phyloP scores from a whole-genome alignment of 139 green algal species.

The Chlamydomonas schloesseri region DNA sequence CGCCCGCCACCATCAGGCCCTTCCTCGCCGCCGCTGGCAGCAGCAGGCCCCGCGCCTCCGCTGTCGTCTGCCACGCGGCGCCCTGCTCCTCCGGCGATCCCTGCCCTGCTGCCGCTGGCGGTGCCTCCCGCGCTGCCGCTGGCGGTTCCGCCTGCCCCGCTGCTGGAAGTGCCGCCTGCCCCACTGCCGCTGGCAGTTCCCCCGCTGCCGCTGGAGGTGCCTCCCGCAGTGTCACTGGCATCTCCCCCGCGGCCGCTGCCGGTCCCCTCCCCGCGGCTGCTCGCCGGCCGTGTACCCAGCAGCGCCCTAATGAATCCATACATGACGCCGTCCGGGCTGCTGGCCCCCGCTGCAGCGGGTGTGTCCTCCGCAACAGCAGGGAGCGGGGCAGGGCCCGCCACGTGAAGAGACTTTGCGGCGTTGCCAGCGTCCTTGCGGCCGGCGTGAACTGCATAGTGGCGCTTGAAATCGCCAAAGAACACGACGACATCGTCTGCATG shows the following conservation, averaged over 20 bases:
- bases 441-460: slow-evolving; percentile 2
- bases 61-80: no score
- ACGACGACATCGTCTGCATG: slow-evolving; percentile 7
- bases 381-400: background rate
- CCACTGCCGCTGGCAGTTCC: background rate
- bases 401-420: background rate
- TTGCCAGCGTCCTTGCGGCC: slow-evolving; percentile 2
- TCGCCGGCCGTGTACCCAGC: no score
- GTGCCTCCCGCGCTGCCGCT: no score
- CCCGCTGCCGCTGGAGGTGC: background rate
- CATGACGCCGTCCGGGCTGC: background rate
- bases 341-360: background rate
- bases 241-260: background rate
- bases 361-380: background rate
- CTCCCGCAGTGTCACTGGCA: background rate
- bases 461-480: slow-evolving; percentile 6
- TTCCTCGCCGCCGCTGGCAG: no score
- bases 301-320: slow-evolving; percentile 2
- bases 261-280: no score
- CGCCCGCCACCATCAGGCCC: no score
- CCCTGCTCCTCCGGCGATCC: no score
- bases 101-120: no score
- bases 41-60: no score
- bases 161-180: background rate
- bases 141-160: background rate